A percentile compares a stretch with the other conserved stretches of the same genome.
phyloP scores from a whole-genome alignment of 2,329 filamentous ascomycete species.

The Sclerotinia borealis region DNA sequence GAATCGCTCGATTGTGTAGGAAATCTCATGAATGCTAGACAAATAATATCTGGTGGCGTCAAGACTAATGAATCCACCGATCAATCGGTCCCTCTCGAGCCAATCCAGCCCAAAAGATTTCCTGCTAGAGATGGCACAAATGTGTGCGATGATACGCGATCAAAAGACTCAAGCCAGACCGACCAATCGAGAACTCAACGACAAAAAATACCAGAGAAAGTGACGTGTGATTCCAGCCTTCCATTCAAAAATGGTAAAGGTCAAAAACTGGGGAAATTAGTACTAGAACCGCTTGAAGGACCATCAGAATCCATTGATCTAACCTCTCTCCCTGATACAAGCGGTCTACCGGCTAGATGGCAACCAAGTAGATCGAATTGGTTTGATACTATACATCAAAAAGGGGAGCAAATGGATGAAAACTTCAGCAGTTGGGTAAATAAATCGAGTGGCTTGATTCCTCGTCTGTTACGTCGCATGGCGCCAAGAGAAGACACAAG shows the following conservation, averaged over 20 bases:
- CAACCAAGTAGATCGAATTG: neutral
- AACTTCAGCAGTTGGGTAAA: neutral
- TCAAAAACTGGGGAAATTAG: neutral
- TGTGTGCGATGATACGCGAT: neutral
- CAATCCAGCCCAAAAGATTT: neutral
- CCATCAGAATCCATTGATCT: neutral
- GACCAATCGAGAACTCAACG: too few species aligned
- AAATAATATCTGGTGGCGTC: neutral
- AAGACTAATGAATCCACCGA: neutral
- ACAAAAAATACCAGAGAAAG: neutral
- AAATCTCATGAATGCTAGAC: neutral
- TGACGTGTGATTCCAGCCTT: neutral
- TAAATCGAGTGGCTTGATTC: neutral
- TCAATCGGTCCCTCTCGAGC: neutral
- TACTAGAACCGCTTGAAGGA: neutral
- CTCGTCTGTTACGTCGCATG: neutral
- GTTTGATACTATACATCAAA: neutral
- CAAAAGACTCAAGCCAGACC: neutral
- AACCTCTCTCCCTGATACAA: neutral
- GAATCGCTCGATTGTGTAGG: neutral
- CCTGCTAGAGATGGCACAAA: neutral
- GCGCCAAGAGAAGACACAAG: neutral
- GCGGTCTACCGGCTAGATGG: neutral
- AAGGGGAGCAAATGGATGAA: neutral
- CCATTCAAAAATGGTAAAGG: neutral